These are phyloP conservation scores for Phytophthora hybrid DNA, from an alignment of 352 stramenopile genomes.

Conservation along the genomic window DNA sequence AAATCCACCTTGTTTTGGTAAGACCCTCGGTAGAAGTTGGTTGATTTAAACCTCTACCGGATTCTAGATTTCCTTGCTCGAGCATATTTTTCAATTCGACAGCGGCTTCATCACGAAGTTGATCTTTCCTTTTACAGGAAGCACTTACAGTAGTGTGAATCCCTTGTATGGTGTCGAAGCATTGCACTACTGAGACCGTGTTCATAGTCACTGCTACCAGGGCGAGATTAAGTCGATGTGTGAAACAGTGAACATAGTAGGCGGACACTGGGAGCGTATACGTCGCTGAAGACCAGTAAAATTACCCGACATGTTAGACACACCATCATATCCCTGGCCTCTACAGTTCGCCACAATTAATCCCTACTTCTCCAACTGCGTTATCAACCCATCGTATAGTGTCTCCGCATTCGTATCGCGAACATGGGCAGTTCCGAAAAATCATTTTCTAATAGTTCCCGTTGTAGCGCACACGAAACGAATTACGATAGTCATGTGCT, in stretches of 20 bases:
- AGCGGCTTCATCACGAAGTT: neutral
- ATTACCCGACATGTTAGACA: neutral
- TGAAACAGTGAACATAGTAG: neutral
- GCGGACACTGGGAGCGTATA: neutral
- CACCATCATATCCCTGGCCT: no score
- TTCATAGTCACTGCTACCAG: neutral
- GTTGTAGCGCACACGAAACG: neutral
- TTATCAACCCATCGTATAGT: neutral
- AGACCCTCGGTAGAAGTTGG: constrained; percentile 1
- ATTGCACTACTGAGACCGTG: neutral
- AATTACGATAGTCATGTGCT: neutral
- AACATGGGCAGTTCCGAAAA: neutral
- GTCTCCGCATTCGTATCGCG: neutral
- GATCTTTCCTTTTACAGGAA: neutral
- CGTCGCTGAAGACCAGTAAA: neutral
- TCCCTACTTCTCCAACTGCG: neutral
- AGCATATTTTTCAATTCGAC: neutral
- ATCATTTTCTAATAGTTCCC: neutral
- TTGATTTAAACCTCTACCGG: neutral
- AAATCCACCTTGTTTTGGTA: neutral
- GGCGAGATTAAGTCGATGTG: neutral
- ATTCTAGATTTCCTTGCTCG: neutral
- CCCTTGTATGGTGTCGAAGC: neutral
- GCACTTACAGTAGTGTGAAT: neutral
- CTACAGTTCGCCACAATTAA: neutral